Conservation (phyloP, 345 rosid genomes). For the Pistacia vera region DNA sequence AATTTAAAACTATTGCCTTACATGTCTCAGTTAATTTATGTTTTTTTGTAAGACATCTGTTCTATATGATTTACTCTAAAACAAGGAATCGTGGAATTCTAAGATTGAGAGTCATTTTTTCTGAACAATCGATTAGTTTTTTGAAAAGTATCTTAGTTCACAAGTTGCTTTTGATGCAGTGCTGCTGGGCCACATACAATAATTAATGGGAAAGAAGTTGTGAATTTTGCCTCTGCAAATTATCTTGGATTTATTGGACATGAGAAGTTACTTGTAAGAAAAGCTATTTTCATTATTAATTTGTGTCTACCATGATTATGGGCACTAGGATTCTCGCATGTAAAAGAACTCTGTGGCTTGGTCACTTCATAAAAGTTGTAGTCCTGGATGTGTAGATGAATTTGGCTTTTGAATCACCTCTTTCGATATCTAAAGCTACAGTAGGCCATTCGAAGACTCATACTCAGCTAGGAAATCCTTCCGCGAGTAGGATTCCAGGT, state of each 20-base stretch:
- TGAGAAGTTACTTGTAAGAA: slow-evolving; percentile 76
- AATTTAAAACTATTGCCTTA: not conserved
- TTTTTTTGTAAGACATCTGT: not conserved
- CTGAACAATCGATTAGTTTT: not conserved
- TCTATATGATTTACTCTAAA: not conserved
- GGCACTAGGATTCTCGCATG: too few relatives aligned
- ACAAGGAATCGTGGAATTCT: not conserved
- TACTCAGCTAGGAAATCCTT: too few relatives aligned
- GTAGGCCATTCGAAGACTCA: too few relatives aligned
- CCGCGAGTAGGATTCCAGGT: too few relatives aligned
- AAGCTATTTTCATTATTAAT: slow-evolving; percentile 18
- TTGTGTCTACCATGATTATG: not conserved
- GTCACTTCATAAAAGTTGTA: too few relatives aligned
- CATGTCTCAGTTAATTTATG: not conserved
- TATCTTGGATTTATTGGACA: slow-evolving; percentile 91
- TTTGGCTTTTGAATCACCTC: too few relatives aligned
- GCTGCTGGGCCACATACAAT: slow-evolving; percentile 88
- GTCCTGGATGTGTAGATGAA: too few relatives aligned
- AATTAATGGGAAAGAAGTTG: slow-evolving; percentile 84
- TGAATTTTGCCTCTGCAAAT: slow-evolving; percentile 95
- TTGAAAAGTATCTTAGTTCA: slow-evolving; percentile 15
- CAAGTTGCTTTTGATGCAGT: slow-evolving; percentile 45
- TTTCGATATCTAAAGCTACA: too few relatives aligned
- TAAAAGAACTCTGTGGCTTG: too few relatives aligned
- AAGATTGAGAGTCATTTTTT: too few relatives aligned